phyloP scores from a whole-genome alignment of 768 basidiomycete species.

The Infundibulicybe gibba region DNA sequence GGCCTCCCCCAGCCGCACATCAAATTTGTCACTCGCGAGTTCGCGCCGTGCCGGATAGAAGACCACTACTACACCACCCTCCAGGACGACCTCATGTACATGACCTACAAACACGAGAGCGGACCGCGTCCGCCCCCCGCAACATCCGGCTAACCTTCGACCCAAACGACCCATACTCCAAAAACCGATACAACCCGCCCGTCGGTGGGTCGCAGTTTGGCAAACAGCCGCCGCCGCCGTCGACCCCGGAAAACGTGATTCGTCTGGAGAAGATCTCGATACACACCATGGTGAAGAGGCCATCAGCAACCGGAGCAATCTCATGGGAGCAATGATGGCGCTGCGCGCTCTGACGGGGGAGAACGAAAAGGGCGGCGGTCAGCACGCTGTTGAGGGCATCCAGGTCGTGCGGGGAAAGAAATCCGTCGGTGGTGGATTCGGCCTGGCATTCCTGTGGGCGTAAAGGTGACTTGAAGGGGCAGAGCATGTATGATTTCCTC shows the following conservation, averaged over 20 bases:
- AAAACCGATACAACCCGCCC: slow-evolving; percentile 71
- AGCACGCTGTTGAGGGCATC: slow-evolving; percentile 68
- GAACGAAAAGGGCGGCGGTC: slow-evolving; percentile 68
- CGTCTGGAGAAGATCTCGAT: slow-evolving; percentile 81
- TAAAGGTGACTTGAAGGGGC: slow-evolving; percentile 89
- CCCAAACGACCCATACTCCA: slow-evolving; percentile 77
- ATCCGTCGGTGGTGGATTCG: slow-evolving; percentile 83
- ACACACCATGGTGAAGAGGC: slow-evolving; percentile 87
- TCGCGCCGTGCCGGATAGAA: slow-evolving; percentile 65
- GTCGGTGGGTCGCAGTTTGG: slow-evolving; percentile 70
- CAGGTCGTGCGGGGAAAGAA: slow-evolving; percentile 71
- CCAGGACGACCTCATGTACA: slow-evolving; percentile 89
- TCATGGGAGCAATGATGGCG: slow-evolving; percentile 86
- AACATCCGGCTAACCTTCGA: slow-evolving; percentile 68
- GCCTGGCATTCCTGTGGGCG: slow-evolving; percentile 77
- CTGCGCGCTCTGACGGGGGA: slow-evolving; percentile 86
- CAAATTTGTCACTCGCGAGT: slow-evolving; percentile 62
- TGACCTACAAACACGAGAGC: slow-evolving; percentile 81
- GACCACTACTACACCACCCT: slow-evolving; percentile 86
- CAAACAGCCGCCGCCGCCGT: slow-evolving; percentile 62
- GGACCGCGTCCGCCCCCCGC: slow-evolving; percentile 48
- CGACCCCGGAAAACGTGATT: slow-evolving; percentile 67
- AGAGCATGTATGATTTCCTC: slow-evolving; percentile 94
- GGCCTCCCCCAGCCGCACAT: slow-evolving; percentile 76
- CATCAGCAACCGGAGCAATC: slow-evolving; percentile 59